These are phyloP conservation scores for Ascocoryne sarcoides DNA, from an alignment of 2,329 filamentous ascomycete species.

Conservation along the genomic window DNA sequence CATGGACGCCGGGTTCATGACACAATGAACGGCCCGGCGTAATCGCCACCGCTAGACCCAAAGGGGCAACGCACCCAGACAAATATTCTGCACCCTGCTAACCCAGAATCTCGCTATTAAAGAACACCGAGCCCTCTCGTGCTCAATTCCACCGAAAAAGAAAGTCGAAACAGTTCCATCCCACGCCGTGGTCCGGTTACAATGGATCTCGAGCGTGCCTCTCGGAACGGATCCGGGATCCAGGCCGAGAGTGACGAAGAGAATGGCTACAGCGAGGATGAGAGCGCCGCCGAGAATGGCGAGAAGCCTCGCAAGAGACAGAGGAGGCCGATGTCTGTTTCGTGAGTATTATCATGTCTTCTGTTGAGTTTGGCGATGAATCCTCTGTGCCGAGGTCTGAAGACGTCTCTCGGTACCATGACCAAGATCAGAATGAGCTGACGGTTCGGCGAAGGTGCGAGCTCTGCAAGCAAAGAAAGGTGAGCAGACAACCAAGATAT, in stretches of 20 bases:
- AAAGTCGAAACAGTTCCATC: constrained; percentile 7
- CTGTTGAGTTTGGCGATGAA: constrained; percentile 9
- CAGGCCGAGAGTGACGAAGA: constrained; percentile 28
- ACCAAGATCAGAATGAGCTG: constrained; percentile 24
- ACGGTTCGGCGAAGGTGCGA: constrained; percentile 50
- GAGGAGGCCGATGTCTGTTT: constrained; percentile 40
- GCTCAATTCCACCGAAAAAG: constrained; percentile 23
- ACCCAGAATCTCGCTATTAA: constrained; percentile 9
- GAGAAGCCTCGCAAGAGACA: constrained; percentile 37
- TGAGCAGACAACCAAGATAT: constrained; percentile 36
- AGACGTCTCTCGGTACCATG: constrained; percentile 9
- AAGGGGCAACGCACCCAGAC: background rate
- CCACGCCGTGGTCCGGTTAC: constrained; percentile 5
- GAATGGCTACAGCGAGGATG: constrained; percentile 26
- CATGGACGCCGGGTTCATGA: background rate
- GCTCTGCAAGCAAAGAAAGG: constrained; percentile 74
- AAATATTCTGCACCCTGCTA: too few species aligned
- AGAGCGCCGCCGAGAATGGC: constrained; percentile 26
- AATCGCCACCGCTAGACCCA: background rate
- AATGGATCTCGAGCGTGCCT: constrained; percentile 26
- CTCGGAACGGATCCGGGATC: constrained; percentile 19
- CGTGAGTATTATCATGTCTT: constrained; percentile 33
- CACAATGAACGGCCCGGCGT: background rate
- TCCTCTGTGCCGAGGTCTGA: constrained; percentile 10
- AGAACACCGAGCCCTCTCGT: constrained; percentile 16